Conservation (phyloP, 1,284 basidiomycete genomes). For the Sporisorium sorghi region DNA sequence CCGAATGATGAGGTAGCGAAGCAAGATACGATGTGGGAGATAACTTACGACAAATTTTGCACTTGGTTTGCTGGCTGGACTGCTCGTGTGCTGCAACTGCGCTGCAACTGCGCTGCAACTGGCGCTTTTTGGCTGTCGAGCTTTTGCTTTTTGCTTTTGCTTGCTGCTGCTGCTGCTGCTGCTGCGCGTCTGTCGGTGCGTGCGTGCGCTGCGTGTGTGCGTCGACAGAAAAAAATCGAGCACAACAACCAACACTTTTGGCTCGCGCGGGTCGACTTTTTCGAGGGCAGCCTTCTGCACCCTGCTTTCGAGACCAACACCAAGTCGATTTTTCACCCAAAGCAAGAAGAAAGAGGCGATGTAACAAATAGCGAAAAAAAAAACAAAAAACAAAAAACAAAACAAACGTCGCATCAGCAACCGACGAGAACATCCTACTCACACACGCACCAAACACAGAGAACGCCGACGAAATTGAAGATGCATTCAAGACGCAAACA, state of each 20-base stretch:
- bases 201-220: slow-evolving; percentile 10
- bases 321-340: neutral
- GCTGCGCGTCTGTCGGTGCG: slow-evolving; percentile 15
- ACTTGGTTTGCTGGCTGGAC: too few relatives aligned
- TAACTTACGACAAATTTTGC: too few relatives aligned
- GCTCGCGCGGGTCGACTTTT: neutral
- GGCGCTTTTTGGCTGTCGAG: too few relatives aligned
- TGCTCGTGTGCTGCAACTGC: too few relatives aligned
- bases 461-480: neutral
- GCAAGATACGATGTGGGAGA: too few relatives aligned
- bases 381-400: neutral
- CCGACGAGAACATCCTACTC: too few relatives aligned
- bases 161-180: neutral
- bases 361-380: neutral
- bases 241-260: slow-evolving; percentile 20
- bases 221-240: neutral
- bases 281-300: too few relatives aligned
- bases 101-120: too few relatives aligned
- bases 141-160: too few relatives aligned
- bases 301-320: slow-evolving; percentile 4
- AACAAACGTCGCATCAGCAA: too few relatives aligned
- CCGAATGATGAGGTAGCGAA: too few relatives aligned
- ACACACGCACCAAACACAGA: neutral
- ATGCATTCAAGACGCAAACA: neutral
- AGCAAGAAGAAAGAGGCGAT: neutral